phyloP scores from a whole-genome alignment of 192 early-diverging fungal species.

The Chytriomyces confervae region DNA sequence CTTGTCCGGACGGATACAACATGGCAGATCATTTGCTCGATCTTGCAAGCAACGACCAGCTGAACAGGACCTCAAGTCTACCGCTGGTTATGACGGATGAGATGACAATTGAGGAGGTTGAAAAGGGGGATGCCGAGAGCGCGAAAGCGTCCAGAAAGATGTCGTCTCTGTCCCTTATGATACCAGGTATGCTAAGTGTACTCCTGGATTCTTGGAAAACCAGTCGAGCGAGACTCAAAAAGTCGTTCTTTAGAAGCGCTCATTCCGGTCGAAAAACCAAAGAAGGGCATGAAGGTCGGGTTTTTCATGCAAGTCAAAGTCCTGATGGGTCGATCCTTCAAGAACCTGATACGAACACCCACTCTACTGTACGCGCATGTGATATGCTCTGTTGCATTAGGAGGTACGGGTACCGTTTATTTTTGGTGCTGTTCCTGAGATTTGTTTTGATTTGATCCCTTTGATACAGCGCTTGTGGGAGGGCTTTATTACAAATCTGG shows the following conservation, averaged over 20 bases:
- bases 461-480: slow-evolving; percentile 59
- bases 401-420: slow-evolving; percentile 43
- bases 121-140: slow-evolving; percentile 7
- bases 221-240: neutral
- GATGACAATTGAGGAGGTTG: neutral
- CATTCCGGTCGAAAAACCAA: slow-evolving; percentile 25
- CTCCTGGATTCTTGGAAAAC: neutral
- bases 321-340: slow-evolving; percentile 75
- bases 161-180: neutral
- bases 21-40: slow-evolving; percentile 77
- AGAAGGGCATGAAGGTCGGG: slow-evolving; percentile 40
- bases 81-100: neutral
- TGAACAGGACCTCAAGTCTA: neutral
- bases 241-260: neutral
- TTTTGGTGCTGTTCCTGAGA: neutral
- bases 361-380: slow-evolving; percentile 79
- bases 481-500: slow-evolving; percentile 69
- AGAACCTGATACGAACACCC: slow-evolving; percentile 83
- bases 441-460: neutral
- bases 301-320: slow-evolving; percentile 75
- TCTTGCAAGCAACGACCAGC: slow-evolving; percentile 39
- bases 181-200: neutral
- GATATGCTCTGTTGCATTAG: slow-evolving; percentile 69
- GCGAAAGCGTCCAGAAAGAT: neutral
- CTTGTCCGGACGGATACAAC: slow-evolving; percentile 74